phyloP scores from a whole-genome alignment of 441 rosid genomes.

The Biscutella laevigata region DNA sequence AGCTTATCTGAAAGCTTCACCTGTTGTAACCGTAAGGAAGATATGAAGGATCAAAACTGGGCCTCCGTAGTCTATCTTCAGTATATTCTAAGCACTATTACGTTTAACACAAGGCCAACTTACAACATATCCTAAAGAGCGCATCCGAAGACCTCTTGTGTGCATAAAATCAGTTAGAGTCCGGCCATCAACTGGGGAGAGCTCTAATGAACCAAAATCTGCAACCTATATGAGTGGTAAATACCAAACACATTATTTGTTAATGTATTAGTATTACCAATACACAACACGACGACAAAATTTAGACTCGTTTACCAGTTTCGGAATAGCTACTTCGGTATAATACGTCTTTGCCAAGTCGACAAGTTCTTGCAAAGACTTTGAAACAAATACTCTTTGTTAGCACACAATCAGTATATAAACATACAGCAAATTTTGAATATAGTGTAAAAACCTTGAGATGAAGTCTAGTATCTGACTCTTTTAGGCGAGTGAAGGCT shows the following conservation, averaged over 20 bases:
- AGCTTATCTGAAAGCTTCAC: slow-evolving; percentile 66
- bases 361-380: slow-evolving; percentile 64
- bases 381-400: slow-evolving; percentile 32
- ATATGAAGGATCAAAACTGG: slow-evolving; percentile 11
- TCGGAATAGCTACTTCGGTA: slow-evolving; percentile 60
- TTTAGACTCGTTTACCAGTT: slow-evolving; percentile 39
- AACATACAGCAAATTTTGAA: slow-evolving; percentile 7
- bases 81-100: neutral
- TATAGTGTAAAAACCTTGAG: slow-evolving; percentile 33
- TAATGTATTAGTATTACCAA: slow-evolving; percentile 7
- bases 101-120: slow-evolving; percentile 25
- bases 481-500: slow-evolving; percentile 52
- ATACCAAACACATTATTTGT: slow-evolving; percentile 13
- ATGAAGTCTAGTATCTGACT: slow-evolving; percentile 69
- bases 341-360: slow-evolving; percentile 58
- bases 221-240: slow-evolving; percentile 39
- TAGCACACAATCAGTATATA: slow-evolving; percentile 10
- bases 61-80: slow-evolving; percentile 9
- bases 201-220: slow-evolving; percentile 55
- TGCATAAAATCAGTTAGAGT: slow-evolving; percentile 76
- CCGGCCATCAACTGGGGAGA: slow-evolving; percentile 73
- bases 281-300: slow-evolving; percentile 11
- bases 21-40: slow-evolving; percentile 28
- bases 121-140: slow-evolving; percentile 64
- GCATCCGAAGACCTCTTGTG: slow-evolving; percentile 73